Evolutionary conservation across 2,329 filamentous ascomycete genomes (phyloP), one percentile per base, ranked within the genome.

Genomic region (Ilyonectria sp.): DNA sequence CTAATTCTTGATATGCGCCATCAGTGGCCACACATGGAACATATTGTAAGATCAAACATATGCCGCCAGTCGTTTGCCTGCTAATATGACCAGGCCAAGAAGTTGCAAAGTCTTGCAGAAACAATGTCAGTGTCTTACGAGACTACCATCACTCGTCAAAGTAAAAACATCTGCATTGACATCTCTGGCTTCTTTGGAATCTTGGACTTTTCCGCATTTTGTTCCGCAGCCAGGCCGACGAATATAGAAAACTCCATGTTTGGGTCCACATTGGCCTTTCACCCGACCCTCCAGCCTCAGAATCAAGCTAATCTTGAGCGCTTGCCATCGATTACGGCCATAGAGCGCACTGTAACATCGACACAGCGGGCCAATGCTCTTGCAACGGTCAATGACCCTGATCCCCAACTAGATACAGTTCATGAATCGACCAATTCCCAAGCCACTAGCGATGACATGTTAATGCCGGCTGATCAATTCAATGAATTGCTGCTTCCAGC

Each of bases 121-220:
- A 44, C 33, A 21, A 59, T 53, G 47, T 52, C 58, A 15, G 13
- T 53, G 2, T 60, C 47, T 13, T 60, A 52, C n/a, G 47, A 60
- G 11, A 52, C 47, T 29, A 60, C 17, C 10, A 19, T 31, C 11
- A 43, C 21, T 9, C 43, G 31, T 8, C 23, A 60, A 37, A 29
- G 33, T 15, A 33, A 53, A 3, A 44, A 21, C 1, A 53, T 53
- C 21, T 60, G 46, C 8, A 40, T 60, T 52, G 58, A 60, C n/a
- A 60, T 60, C 23, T 60, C 58, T 7, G 47, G 46, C n/a, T 53
- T 60, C 23, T 60, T 60, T 17, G 58, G 47, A 9, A 53, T 60
- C 11, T 33, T 60, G 8, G 58, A 60, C 23, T 40, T 60, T 26
- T 50, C 19, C 6, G 13, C 5, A 2, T 35, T 53, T 31, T 60